Evolutionary conservation across 1,284 basidiomycete genomes (phyloP), one percentile per base, ranked within the genome.

Genomic region (Ustilago curta): DNA sequence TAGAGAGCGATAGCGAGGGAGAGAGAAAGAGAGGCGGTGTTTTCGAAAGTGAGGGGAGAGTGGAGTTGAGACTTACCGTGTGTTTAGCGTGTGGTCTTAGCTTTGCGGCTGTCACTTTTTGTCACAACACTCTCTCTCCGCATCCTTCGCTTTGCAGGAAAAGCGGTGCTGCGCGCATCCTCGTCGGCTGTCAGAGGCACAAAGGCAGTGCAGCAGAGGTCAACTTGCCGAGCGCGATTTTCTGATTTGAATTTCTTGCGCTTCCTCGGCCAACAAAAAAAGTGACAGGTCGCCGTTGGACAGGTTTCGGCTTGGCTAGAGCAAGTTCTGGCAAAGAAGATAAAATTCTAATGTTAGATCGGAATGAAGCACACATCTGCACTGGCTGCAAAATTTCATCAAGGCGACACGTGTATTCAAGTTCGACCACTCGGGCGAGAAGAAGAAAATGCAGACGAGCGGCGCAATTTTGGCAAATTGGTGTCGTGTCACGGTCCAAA

Each of bases 331-430:
- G 27, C 27, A 27, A 27, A 27, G 7, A 27, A 27, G 7, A 27
- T 4, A 27, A 27, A 7, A 27, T 27, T 7, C 27, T 2, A 14
- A 16, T 3, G 35, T 37, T 37, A 37, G 35, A 37, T 37, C 35
- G 35, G 14, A 16, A 3, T 14, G 35, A 14, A 16, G 14, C 7
- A 37, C 35, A 37, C 3, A 37, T 16, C 14, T 8, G 23, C 21
- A 2, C 23, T 37, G 32, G 14, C 19, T 19, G 40, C 40, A 37
- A 37, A 37, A 35, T 4, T 21, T 27, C 25, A 57, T 31, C 23
- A 48, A n/a, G 23, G 29, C 39, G 62, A 70, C 68, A 70, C 68
- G 68, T 70, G 67, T 59, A 56, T n/a, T n/a, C n/a, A n/a, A n/a
- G 64, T 19, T 19, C n/a, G 16, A 8, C 21, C n/a, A 4, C 58